These are phyloP conservation scores for Cornus florida DNA, from an alignment of 148 eudicot genomes.

Conservation along the genomic window DNA sequence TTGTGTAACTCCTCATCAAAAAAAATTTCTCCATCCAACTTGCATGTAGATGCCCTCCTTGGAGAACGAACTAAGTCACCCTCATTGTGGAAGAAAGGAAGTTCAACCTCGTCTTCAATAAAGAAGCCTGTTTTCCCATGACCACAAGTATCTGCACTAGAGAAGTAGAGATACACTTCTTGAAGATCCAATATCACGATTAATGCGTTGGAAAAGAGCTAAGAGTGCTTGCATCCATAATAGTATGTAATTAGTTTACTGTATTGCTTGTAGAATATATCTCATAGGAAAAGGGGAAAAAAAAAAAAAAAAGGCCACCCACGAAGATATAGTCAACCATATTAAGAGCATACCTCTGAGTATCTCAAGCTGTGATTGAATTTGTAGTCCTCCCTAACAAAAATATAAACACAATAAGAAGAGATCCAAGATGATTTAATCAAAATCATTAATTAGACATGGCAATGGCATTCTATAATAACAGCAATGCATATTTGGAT, in stretches of 20 bases:
- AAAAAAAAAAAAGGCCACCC: neutral
- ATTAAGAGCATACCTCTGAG: slow-evolving; percentile 48
- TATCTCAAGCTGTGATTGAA: slow-evolving; percentile 60
- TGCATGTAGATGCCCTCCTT: slow-evolving; percentile 20
- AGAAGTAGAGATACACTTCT: neutral
- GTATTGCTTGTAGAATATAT: neutral
- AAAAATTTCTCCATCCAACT: slow-evolving; percentile 34
- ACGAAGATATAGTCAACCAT: neutral
- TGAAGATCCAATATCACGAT: slow-evolving; percentile 1
- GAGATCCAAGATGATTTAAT: neutral
- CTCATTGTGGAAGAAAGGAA: slow-evolving; percentile 45
- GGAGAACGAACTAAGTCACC: slow-evolving; percentile 22
- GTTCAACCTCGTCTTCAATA: slow-evolving; percentile 75
- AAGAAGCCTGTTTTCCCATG: slow-evolving; percentile 43
- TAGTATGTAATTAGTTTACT: neutral
- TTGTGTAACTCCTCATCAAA: slow-evolving; percentile 50
- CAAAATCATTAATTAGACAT: neutral
- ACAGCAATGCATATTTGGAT: neutral
- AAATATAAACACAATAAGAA: neutral
- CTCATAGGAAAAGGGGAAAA: neutral
- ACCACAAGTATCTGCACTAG: slow-evolving; percentile 40
- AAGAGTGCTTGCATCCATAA: neutral
- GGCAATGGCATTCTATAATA: neutral
- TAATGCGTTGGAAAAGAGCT: neutral
- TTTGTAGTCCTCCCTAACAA: slow-evolving; percentile 44